Evolutionary conservation across 768 basidiomycete genomes (phyloP), one percentile per base, ranked within the genome.

Genomic region (Clavulina sp.): DNA sequence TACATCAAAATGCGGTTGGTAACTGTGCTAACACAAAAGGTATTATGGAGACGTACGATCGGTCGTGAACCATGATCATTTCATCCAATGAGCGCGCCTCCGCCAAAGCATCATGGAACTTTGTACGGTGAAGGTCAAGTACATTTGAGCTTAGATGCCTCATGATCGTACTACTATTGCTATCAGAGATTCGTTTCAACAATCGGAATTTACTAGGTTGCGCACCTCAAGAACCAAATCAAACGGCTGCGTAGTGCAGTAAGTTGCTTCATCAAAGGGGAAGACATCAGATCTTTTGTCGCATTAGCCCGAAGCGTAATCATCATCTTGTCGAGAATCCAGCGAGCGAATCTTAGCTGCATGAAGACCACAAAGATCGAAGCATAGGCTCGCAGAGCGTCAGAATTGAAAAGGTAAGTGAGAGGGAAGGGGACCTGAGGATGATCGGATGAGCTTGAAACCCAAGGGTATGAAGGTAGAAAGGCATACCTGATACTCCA

Each of bases 141-240:
- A 84, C 85, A 63, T 86, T 72, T 46, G 78, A 85, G 30, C 76
- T 78, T 48, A 88, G 60, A 58, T 84, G 86, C 59, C 78, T 76
- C 55, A 82, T 66, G 33, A 84, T 58, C 0, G 74, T 74, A 57
- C 83, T 84, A 53, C 16, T 41, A 7, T 6, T 5, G 43, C 28
- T n/a, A 23, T 36, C 38, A 53, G 44, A 7, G 3, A n/a, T 49
- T 18, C 49, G 50, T 50, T n/a, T 18, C 21, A 26, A 46, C 4
- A 9, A 7, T 41, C 28, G 24, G 31, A 4, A 41, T 46, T 7
- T 18, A 7, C 24, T 23, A 6, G 5, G 43, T 16, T n/a, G 71
- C 81, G 58, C 60, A 86, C 85, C 83, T 85, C 61, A 83, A 73
- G 57, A 87, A 83, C 86, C 86, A 89, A 52, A 81, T 80, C 53